Evolutionary conservation across 495 filamentous ascomycete genomes (phyloP).

Genomic region (Choiromyces venosus): DNA sequence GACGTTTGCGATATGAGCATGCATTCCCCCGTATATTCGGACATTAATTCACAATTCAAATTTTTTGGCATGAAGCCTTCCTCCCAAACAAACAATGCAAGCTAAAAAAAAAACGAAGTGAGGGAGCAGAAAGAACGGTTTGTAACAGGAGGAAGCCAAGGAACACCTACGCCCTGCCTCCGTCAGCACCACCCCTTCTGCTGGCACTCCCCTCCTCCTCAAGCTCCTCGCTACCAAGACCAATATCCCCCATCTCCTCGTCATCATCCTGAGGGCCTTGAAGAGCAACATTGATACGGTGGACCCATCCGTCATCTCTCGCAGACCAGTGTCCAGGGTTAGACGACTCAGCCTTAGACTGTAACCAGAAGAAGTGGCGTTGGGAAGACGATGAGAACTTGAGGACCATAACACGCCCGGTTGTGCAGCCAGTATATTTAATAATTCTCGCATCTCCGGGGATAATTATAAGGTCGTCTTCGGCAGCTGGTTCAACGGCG

Average conservation of each 20-base stretch:
- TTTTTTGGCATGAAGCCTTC: slow-evolving; percentile 37
- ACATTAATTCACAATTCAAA: slow-evolving; percentile 37
- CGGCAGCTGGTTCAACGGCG: slow-evolving; percentile 55
- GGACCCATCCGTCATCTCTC: slow-evolving; percentile 48
- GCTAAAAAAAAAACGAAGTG: slow-evolving; percentile 41
- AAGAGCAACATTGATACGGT: slow-evolving; percentile 74
- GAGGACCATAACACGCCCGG: slow-evolving; percentile 85
- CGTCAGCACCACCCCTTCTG: slow-evolving; percentile 88
- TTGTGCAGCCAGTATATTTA: slow-evolving; percentile 69
- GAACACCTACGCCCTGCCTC: slow-evolving; percentile 97
- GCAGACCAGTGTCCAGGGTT: slow-evolving; percentile 63
- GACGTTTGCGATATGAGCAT: slow-evolving; percentile 13
- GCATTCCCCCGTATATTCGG: slow-evolving; percentile 25
- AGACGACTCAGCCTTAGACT: slow-evolving; percentile 73
- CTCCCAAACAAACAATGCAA: slow-evolving; percentile 34
- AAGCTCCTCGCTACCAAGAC: slow-evolving; percentile 81
- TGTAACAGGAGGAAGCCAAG: slow-evolving; percentile 43
- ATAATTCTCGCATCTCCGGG: slow-evolving; percentile 81
- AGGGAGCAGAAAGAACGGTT: slow-evolving; percentile 24
- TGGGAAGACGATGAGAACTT: slow-evolving; percentile 92
- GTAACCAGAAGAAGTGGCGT: slow-evolving; percentile 92
- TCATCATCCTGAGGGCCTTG: slow-evolving; percentile 86
- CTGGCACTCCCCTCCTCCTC: slow-evolving; percentile 82
- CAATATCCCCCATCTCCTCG: slow-evolving; percentile 74
- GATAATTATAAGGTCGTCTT: slow-evolving; percentile 81